These are phyloP conservation scores for Ophiostoma fasciatum DNA, from an alignment of 2,329 filamentous ascomycete genomes.

Conservation along the genomic window DNA sequence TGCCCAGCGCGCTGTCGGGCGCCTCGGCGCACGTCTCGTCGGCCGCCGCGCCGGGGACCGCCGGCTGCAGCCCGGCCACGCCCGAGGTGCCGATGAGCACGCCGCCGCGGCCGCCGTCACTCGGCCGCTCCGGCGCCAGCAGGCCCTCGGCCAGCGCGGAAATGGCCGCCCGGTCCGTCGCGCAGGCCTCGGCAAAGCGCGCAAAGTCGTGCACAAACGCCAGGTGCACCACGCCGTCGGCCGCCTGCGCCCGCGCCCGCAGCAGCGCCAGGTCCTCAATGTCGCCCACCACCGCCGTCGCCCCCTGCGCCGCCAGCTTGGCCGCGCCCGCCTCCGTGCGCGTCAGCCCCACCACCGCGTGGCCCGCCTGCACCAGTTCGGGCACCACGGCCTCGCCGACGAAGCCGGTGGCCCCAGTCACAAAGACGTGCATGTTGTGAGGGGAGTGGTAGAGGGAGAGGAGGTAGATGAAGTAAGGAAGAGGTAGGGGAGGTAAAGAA, in stretches of 20 bases:
- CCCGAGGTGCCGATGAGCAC: slow-evolving; percentile 24
- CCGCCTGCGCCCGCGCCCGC: slow-evolving; percentile 16
- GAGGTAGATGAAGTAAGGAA: too few relatives aligned
- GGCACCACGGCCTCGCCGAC: slow-evolving; percentile 24
- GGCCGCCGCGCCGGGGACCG: slow-evolving; percentile 18
- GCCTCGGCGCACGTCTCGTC: slow-evolving; percentile 9
- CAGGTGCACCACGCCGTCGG: slow-evolving; percentile 25
- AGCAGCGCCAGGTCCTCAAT: slow-evolving; percentile 22
- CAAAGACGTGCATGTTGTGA: slow-evolving; percentile 24
- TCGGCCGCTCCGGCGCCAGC: not conserved
- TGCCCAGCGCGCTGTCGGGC: too few relatives aligned
- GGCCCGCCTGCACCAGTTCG: slow-evolving; percentile 23
- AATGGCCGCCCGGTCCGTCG: slow-evolving; percentile 21
- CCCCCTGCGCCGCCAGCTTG: slow-evolving; percentile 19
- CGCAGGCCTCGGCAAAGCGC: slow-evolving; percentile 16
- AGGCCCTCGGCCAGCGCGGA: slow-evolving; percentile 20
- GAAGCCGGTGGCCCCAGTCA: slow-evolving; percentile 29
- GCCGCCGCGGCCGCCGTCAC: slow-evolving; percentile 14
- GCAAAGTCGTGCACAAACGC: slow-evolving; percentile 27
- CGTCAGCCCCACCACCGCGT: slow-evolving; percentile 25
- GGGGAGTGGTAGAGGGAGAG: too few relatives aligned
- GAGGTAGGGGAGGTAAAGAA: too few relatives aligned
- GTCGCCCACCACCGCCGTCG: slow-evolving; percentile 18
- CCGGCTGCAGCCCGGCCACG: slow-evolving; percentile 15
- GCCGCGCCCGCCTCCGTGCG: slow-evolving; percentile 19